These are phyloP conservation scores for Claviceps citrina DNA, from an alignment of 2,329 filamentous ascomycete species.

Conservation along the genomic window DNA sequence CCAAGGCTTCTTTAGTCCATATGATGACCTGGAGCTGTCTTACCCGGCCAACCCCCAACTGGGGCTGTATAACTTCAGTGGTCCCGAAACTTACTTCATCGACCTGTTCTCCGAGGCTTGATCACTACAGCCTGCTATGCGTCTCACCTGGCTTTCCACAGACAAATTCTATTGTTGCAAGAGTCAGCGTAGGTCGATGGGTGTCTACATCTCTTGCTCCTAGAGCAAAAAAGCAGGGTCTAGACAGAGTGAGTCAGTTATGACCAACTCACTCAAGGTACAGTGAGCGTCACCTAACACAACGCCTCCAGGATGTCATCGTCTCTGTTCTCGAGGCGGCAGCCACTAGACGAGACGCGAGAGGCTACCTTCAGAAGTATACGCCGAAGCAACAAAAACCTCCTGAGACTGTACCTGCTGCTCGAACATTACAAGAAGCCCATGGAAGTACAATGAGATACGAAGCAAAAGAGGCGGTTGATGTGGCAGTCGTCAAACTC, in stretches of 20 bases:
- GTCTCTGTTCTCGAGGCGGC: constrained; percentile 76
- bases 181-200: constrained; percentile 8
- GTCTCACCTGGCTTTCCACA: background rate
- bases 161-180: background rate
- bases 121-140: background rate
- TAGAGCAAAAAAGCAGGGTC: constrained; percentile 17
- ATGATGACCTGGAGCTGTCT: constrained; percentile 26
- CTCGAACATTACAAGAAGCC: background rate
- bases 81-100: constrained; percentile 1
- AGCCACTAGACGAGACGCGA: constrained; percentile 83
- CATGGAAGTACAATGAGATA: background rate
- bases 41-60: constrained; percentile 23
- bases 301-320: constrained; percentile 55
- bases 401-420: background rate
- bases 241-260: constrained; percentile 17
- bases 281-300: background rate
- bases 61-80: constrained; percentile 10
- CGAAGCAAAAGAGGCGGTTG: constrained; percentile 13
- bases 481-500: constrained; percentile 78
- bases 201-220: constrained; percentile 17
- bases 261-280: background rate
- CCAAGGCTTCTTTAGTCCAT: constrained; percentile 8
- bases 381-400: constrained; percentile 20
- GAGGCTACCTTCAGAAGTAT: constrained; percentile 81
- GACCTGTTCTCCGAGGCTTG: background rate